A percentile compares a stretch with the other conserved stretches of the same genome.
Conservation (phyloP, 768 basidiomycete species). For the Podaxis sp. region DNA sequence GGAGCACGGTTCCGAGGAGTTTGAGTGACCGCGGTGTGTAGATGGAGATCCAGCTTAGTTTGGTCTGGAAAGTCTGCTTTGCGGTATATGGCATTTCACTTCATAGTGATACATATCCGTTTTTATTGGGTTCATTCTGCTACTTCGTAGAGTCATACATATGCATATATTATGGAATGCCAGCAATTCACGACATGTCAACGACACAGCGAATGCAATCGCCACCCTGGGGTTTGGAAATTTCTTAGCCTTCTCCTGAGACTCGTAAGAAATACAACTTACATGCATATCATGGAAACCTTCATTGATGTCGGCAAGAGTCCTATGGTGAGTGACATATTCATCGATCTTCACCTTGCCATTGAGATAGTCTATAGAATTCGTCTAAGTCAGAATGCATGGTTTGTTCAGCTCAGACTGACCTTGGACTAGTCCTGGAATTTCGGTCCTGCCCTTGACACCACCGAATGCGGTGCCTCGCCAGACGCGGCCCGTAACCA, state of each 20-base stretch:
- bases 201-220: conserved; percentile 95
- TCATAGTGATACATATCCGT: neutral
- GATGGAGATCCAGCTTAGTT: neutral
- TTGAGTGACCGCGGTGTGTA: conserved; percentile 54
- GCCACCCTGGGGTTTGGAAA: conserved; percentile 49
- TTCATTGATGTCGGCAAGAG: conserved; percentile 72
- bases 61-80: neutral
- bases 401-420: conserved; percentile 12
- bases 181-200: conserved; percentile 62
- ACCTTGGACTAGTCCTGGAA: conserved; percentile 93
- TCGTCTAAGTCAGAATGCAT: neutral
- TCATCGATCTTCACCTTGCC: conserved; percentile 91
- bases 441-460: conserved; percentile 95
- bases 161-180: neutral
- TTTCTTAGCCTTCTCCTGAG: conserved; percentile 1
- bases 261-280: conserved; percentile 32
- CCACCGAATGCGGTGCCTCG: conserved; percentile 95
- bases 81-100: neutral
- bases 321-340: conserved; percentile 88
- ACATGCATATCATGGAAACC: conserved; percentile 98
- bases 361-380: conserved; percentile 65
- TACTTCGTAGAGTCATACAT: neutral
- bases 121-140: neutral
- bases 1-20: conserved; percentile 41
- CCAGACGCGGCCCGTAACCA: conserved; percentile 90